Base-by-base conservation (phyloP, 345 rosid species). In the Salix caprea region DNA sequence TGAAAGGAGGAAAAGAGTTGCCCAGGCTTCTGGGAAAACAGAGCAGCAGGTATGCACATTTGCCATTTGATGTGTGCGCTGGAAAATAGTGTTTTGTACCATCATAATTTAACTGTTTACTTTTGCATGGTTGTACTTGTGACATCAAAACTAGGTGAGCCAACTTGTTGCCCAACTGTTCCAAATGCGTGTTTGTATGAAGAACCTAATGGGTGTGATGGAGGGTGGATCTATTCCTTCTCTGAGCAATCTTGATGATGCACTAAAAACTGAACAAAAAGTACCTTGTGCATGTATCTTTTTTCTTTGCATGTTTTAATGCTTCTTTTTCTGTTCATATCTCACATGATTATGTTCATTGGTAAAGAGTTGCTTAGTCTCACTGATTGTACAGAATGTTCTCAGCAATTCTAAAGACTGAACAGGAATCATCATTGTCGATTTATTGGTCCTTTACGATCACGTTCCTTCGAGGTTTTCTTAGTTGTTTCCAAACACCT, bases 221-320 rank as follows among this genome's bases (percentile, higher is more conserved):
- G 92, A 91, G 79, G 97, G 97, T 48, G 97, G 98, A 77, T 91
- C 98, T n/a, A 81, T 93, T 73, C 99, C 99, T 75, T 88, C 98
- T 24, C 78, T 93, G 66, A 96, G 95, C 87, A 83, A 85, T 82
- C 94, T 93, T 19, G 91, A 96, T 82, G 97, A 96, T 69, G 84
- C 96, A 48, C 79, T 96, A 81, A 93, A 96, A 87, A 78, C 89
- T 68, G 90, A 90, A 74, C 89, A 92, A 79, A 93, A 92, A 96
- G 99, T 93, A 74, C 75, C 70, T 78, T 64, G 14, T 52, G 7
- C 9, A 11, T 61, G 9, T 30, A 21, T 14, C 12, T 24, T 6
- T 30, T n/a, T 54, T 66, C 8, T 19, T 36, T 56, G 7, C 65
- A 60, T 23, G 65, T 50, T 46, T 46, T 18, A 12, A 8, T 46